A percentile compares a stretch with the other conserved stretches of the same genome.
Evolutionary conservation across 768 basidiomycete species (phyloP).

Genomic region (Phaeolepiota aurea): DNA sequence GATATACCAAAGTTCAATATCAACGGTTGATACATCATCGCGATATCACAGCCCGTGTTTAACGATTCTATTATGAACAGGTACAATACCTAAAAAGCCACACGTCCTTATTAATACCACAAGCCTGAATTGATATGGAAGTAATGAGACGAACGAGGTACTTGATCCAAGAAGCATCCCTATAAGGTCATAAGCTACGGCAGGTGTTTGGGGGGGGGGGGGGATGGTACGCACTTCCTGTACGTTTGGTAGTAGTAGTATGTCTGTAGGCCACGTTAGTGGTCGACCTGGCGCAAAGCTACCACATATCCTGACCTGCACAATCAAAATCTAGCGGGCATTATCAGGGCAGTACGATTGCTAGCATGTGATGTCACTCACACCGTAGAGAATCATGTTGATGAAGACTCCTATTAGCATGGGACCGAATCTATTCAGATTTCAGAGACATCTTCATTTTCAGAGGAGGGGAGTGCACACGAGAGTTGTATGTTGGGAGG

Average conservation of each 20-base stretch:
- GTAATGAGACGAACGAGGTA: slow-evolving; percentile 29
- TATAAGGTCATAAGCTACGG: slow-evolving; percentile 11
- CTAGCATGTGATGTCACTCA: slow-evolving; percentile 12
- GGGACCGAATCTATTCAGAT: slow-evolving; percentile 33
- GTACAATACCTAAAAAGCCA: slow-evolving; percentile 33
- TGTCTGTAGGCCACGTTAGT: slow-evolving; percentile 15
- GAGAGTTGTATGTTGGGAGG: slow-evolving; percentile 22
- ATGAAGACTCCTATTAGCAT: slow-evolving; percentile 34
- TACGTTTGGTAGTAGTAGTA: slow-evolving; percentile 31
- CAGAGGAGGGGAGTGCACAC: slow-evolving; percentile 11
- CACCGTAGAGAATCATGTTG: slow-evolving; percentile 40
- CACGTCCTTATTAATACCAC: no score
- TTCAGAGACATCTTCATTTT: no score
- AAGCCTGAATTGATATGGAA: no score
- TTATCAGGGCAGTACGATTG: background rate
- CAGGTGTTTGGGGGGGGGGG: background rate
- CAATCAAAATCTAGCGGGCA: slow-evolving; percentile 21
- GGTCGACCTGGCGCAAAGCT: background rate
- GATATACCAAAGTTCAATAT: slow-evolving; percentile 29
- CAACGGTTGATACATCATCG: slow-evolving; percentile 38
- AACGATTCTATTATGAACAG: slow-evolving; percentile 33
- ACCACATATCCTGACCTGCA: slow-evolving; percentile 20
- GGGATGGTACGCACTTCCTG: slow-evolving; percentile 20
- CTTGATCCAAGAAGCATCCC: slow-evolving; percentile 34
- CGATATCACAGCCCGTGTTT: slow-evolving; percentile 35